Evolutionary conservation across 1,139 yeast genomes (phyloP), one percentile per base, ranked within the genome.

Genomic region (Geotrichum histeridarum): DNA sequence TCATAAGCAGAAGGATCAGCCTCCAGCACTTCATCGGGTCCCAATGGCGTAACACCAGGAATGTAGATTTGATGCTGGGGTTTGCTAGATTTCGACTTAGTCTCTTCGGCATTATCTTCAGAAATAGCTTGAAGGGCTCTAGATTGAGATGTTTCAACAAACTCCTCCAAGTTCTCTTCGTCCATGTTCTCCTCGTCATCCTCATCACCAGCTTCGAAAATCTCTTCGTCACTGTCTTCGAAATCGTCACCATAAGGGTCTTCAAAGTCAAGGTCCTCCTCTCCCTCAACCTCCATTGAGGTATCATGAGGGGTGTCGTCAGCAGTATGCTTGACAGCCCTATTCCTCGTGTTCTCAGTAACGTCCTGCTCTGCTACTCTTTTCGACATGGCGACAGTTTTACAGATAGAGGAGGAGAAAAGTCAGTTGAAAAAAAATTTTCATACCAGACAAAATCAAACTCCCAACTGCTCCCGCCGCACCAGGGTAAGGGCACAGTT

Each of bases 1-100:
- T 93, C 96, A 69, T 94, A 93, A 4, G 93, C 96, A 14, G 93
- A 77, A 54, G 96, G 96, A 72, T 93, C 99, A 1, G 99, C 96
- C 72, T 93, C 98, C 68, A 93, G 77, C 8, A 86, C 95, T 73
- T 93, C 99, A 73, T 90, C 95, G 1, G 96, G 95, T 0, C 96
- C 98, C 61, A 93, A 76, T 64, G 82, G 83, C 33, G 94, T 85
- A 71, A 82, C 79, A 68, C 90, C 95, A 30, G 98, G 98, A 62
- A 91, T 76, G 70, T 87, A 91, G 51, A 91, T 75, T 63, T 68
- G 69, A 46, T 57, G 56, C 32, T 53, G 56, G 46, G 57, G 60
- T 37, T 51, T 56, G 51, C 59, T 59, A 22, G 45, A 53, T 41
- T 68, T 71, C 51, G 67, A 69, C 54, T 71, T 77, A 53, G 67